These are phyloP conservation scores for Brettanomyces anomalus DNA, from an alignment of 805 yeast species.

Conservation along the genomic window DNA sequence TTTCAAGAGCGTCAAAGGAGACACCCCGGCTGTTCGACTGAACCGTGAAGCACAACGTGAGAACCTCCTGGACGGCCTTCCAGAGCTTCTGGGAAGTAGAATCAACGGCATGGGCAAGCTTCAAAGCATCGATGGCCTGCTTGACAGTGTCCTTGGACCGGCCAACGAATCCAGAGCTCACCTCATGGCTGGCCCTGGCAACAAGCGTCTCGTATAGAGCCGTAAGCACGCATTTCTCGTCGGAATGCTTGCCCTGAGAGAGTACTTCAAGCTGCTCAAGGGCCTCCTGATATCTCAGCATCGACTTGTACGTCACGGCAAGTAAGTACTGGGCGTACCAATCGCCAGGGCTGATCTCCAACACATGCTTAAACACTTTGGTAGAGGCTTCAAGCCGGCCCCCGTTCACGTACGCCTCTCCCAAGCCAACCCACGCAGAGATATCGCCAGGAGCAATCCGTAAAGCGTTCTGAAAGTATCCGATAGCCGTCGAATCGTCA, in stretches of 20 bases:
- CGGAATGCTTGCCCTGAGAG: conserved; percentile 7
- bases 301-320: conserved; percentile 53
- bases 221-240: conserved; percentile 39
- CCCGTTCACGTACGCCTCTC: conserved; percentile 83
- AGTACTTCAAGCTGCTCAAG: conserved; percentile 34
- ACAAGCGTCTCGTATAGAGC: conserved; percentile 51
- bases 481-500: conserved; percentile 72
- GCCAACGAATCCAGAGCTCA: conserved; percentile 55
- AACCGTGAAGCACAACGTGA: conserved; percentile 43
- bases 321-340: conserved; percentile 61
- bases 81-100: conserved; percentile 46
- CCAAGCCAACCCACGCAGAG: conserved; percentile 90
- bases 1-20: conserved; percentile 33
- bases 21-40: conserved; percentile 43
- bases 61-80: conserved; percentile 53
- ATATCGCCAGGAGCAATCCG: conserved; percentile 58
- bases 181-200: conserved; percentile 41
- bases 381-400: conserved; percentile 83
- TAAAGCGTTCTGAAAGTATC: conserved; percentile 80
- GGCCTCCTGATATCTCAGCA: conserved; percentile 61
- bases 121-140: conserved; percentile 27
- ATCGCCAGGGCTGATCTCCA: conserved; percentile 40
- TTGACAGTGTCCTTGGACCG: conserved; percentile 46
- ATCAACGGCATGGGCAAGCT: conserved; percentile 13
- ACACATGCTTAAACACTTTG: conserved; percentile 68